Base-by-base conservation (phyloP, 2,329 filamentous ascomycete genomes). In the Cytospora leucostoma region DNA sequence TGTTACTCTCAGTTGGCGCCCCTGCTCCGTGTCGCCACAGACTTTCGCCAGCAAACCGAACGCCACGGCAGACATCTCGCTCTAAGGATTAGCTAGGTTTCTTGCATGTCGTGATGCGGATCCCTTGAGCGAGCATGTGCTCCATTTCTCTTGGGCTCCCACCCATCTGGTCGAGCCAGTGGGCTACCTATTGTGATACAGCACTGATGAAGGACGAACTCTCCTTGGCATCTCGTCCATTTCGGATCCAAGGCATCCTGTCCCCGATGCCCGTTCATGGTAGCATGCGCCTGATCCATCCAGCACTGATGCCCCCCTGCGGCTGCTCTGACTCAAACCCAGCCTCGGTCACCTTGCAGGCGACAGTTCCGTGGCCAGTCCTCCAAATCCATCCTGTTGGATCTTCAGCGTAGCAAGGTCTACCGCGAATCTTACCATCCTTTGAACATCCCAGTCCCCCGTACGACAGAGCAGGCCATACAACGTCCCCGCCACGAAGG, bases 401-500 rank as follows among this genome's bases (percentile, higher is more conserved):
- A 92, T 85, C 74, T 92, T 92, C 65, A 80, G 77, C 49, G 88
- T 88, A 59, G 89, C 89, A 71, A 92, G 73, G 63, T 82, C 79
- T 67, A 88, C 89, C 54, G n/a, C 64, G 74, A 90, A 89, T 37
- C 71, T 73, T 65, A 90, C 72, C 69, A 80, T 84, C 62, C 74
- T 72, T 57, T 74, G 68, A 54, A 80, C 70, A 68, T 76, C 72
- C 84, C 84, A 88, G 66, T 81, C 76, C 10, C 74, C 70, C 51
- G 70, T 68, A 66, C 80, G 80, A 70, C 79, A 83, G 62, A 82
- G 74, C 65, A 90, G 73, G 40, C 79, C 81, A 74, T 87, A 91
- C 56, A 92, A 75, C 74, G 90, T 85, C 64, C 88, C 89, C 38
- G 89, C 89, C 67, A 89, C 84, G 70, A 92, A 92, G 0, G 89